These are phyloP conservation scores for Xylaria cubensis DNA, from an alignment of 495 filamentous ascomycete genomes.

Conservation along the genomic window DNA sequence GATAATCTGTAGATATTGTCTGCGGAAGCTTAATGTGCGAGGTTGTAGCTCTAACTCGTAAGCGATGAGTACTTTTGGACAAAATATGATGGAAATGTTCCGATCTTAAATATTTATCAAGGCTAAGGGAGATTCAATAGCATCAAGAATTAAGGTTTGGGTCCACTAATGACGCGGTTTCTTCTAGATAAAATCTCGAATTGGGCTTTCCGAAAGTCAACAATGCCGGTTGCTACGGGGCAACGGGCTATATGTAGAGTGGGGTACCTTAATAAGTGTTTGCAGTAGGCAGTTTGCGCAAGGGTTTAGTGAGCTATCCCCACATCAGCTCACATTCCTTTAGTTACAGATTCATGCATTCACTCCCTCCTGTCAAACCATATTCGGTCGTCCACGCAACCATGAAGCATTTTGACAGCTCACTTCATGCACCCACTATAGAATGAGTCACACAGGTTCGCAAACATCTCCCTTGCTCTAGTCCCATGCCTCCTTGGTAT, in stretches of 20 bases:
- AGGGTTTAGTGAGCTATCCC: slow-evolving; percentile 2
- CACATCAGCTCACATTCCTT: neutral
- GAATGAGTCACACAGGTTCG: slow-evolving; percentile 31
- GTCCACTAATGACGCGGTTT: slow-evolving; percentile 4
- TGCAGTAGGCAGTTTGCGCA: neutral
- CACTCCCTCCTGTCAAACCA: slow-evolving; percentile 14
- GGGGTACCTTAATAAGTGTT: neutral
- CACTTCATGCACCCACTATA: slow-evolving; percentile 15
- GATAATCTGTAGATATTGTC: neutral
- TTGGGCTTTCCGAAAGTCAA: slow-evolving; percentile 24
- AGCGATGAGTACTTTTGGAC: neutral
- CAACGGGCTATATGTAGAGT: slow-evolving; percentile 15
- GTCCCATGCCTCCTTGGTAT: neutral
- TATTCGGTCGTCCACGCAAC: slow-evolving; percentile 26
- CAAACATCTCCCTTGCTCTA: neutral
- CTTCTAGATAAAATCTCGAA: slow-evolving; percentile 6
- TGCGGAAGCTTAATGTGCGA: slow-evolving; percentile 1
- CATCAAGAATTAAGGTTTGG: neutral
- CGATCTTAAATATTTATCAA: neutral
- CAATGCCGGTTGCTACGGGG: slow-evolving; percentile 29
- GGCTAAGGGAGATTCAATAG: neutral
- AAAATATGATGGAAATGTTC: neutral
- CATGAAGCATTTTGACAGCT: slow-evolving; percentile 23
- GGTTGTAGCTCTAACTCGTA: neutral
- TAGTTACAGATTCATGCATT: neutral